phyloP scores from a whole-genome alignment of 2,329 filamentous ascomycete species.

The Magnaporthiopsis poae region DNA sequence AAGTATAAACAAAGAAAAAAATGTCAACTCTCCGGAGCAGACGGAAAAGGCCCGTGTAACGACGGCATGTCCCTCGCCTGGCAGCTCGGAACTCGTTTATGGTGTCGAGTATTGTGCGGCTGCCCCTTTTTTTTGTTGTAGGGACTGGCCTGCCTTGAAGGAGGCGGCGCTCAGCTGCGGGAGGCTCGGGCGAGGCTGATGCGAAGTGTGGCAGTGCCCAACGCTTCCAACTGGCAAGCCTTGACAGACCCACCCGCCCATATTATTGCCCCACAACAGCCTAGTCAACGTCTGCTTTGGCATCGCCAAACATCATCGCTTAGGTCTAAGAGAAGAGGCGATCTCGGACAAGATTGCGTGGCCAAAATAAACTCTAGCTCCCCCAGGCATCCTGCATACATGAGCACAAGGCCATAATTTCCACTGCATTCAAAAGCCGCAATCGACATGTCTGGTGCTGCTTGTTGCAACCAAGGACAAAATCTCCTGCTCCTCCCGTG shows the following conservation, averaged over 20 bases:
- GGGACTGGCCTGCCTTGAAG: background rate
- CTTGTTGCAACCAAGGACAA: too few species aligned
- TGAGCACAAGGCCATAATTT: too few species aligned
- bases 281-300: background rate
- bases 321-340: too few species aligned
- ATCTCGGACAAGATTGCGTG: too few species aligned
- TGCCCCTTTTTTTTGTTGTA: background rate
- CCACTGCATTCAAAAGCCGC: too few species aligned
- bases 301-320: too few species aligned
- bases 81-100: background rate
- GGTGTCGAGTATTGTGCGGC: too few species aligned
- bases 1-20: background rate
- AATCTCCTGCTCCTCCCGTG: too few species aligned
- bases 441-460: too few species aligned
- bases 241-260: background rate
- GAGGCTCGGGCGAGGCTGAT: background rate
- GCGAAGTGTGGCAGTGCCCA: background rate
- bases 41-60: background rate
- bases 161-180: background rate
- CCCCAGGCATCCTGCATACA: too few species aligned
- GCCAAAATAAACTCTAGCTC: too few species aligned
- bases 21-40: background rate
- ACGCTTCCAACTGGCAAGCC: background rate
- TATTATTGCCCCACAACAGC: background rate
- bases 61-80: background rate